Percentiles rank a stretch among this genome's conserved stretches.
Conservation (phyloP, 83 land plant genomes). For the Isoetes engelmannii region DNA sequence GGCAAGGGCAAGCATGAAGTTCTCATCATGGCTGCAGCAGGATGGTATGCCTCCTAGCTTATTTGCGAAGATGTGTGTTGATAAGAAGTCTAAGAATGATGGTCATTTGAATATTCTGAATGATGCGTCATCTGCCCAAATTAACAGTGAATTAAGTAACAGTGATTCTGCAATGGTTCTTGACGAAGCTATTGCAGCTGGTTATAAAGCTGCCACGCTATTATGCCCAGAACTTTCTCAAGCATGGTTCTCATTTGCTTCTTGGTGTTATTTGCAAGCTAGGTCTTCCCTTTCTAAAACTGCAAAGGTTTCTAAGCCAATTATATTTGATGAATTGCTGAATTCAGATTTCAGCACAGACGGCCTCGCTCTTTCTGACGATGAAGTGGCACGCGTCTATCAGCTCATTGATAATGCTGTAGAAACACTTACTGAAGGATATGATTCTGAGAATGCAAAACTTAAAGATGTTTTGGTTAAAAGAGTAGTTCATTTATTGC, state of each 20-base stretch:
- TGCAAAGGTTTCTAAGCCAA: constrained; percentile 21
- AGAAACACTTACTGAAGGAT: constrained; percentile 8
- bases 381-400: constrained; percentile 47
- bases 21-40: constrained; percentile 61
- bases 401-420: constrained; percentile 29
- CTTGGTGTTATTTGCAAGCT: constrained; percentile 80
- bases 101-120: too few relatives aligned
- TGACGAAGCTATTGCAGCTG: constrained; percentile 62
- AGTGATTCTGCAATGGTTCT: constrained; percentile 13
- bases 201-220: constrained; percentile 52
- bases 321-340: constrained; percentile 48
- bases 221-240: constrained; percentile 69
- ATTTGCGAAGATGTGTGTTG: constrained; percentile 32
- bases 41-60: constrained; percentile 19
- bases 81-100: too few relatives aligned
- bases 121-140: too few relatives aligned
- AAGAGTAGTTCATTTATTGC: constrained; percentile 43
- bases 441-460: neutral
- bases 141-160: too few relatives aligned
- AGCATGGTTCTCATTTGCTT: constrained; percentile 93
- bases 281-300: constrained; percentile 25
- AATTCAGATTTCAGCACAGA: constrained; percentile 37
- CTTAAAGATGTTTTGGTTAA: constrained; percentile 38
- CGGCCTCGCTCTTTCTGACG: constrained; percentile 42
- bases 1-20: constrained; percentile 87